Evolutionary conservation across 495 filamentous ascomycete genomes (phyloP).

Genomic region (Tuber indicum): DNA sequence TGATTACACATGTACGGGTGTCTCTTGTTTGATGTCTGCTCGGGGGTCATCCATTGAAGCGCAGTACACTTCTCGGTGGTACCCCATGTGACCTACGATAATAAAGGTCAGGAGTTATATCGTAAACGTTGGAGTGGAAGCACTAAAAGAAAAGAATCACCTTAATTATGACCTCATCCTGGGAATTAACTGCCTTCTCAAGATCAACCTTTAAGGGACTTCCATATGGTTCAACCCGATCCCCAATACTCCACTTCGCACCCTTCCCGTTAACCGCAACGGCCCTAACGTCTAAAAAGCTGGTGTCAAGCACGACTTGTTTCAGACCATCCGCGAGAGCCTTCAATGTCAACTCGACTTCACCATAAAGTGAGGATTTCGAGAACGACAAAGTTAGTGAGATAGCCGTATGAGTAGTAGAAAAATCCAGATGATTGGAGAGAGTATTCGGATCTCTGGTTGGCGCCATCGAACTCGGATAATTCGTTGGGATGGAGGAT

Average conservation of each 20-base stretch:
- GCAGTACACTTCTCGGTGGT: constrained; percentile 87
- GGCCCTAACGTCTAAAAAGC: constrained; percentile 61
- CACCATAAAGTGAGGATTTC: constrained; percentile 63
- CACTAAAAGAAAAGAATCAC: not conserved
- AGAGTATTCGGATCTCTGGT: constrained; percentile 73
- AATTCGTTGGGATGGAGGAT: not conserved
- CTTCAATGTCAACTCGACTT: constrained; percentile 65
- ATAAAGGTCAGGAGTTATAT: not conserved
- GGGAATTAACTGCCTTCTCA: constrained; percentile 55
- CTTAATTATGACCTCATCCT: constrained; percentile 52
- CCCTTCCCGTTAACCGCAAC: constrained; percentile 58
- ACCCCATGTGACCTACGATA: constrained; percentile 49
- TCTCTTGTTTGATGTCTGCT: constrained; percentile 87
- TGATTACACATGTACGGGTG: constrained; percentile 79
- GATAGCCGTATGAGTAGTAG: constrained; percentile 70
- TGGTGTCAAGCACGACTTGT: constrained; percentile 82
- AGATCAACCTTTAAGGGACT: constrained; percentile 69
- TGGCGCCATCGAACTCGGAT: constrained; percentile 23
- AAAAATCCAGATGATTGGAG: constrained; percentile 81
- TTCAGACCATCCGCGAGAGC: constrained; percentile 59
- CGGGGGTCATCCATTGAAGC: constrained; percentile 83
- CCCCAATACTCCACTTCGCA: constrained; percentile 62
- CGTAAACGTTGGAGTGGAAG: constrained; percentile 5
- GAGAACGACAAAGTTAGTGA: constrained; percentile 77
- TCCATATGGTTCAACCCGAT: constrained; percentile 67